Conservation (phyloP, 2,329 filamentous ascomycete species). For the Thelonectria olida region DNA sequence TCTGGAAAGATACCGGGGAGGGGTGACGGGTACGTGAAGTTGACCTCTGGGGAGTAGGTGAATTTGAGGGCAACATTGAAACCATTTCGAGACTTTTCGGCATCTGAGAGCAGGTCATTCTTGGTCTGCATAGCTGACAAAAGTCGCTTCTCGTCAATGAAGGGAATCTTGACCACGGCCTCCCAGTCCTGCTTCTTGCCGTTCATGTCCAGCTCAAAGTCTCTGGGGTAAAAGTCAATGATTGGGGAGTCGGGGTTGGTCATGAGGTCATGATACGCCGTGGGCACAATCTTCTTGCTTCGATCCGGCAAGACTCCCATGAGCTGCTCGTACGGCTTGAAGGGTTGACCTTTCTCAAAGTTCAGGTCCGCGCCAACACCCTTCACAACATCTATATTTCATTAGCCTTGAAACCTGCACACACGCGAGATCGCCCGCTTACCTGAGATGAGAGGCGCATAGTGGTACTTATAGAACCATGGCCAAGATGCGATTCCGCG, state of each 20-base stretch:
- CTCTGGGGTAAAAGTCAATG: conserved; percentile 96
- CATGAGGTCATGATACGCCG: conserved; percentile 91
- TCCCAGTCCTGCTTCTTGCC: conserved; percentile 99
- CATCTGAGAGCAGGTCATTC: conserved; percentile 78
- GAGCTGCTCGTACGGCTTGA: conserved; percentile 93
- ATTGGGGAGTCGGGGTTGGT: conserved; percentile 90
- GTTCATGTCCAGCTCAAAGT: conserved; percentile 99
- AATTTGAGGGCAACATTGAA: conserved; percentile 96
- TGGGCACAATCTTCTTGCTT: conserved; percentile 95
- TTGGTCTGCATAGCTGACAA: conserved; percentile 86
- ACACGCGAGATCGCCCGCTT: conserved; percentile 32
- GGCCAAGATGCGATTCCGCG: conserved; percentile 97
- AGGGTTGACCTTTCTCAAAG: conserved; percentile 94
- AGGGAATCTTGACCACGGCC: conserved; percentile 97
- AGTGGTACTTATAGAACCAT: conserved; percentile 98
- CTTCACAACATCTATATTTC: conserved; percentile 79
- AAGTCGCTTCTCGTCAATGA: conserved; percentile 92
- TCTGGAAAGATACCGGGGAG: conserved; percentile 91
- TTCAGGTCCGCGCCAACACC: conserved; percentile 88
- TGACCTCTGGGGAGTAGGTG: conserved; percentile 79
- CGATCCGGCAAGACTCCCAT: conserved; percentile 98
- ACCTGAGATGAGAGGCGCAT: conserved; percentile 95
- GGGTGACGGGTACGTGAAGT: conserved; percentile 88
- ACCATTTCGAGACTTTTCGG: conserved; percentile 84
- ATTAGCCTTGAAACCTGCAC: conserved; percentile 56